Percentiles rank a stretch among this genome's conserved stretches.
Conservation (phyloP, 768 basidiomycete genomes). For the Boletus rufocinnamomeus region DNA sequence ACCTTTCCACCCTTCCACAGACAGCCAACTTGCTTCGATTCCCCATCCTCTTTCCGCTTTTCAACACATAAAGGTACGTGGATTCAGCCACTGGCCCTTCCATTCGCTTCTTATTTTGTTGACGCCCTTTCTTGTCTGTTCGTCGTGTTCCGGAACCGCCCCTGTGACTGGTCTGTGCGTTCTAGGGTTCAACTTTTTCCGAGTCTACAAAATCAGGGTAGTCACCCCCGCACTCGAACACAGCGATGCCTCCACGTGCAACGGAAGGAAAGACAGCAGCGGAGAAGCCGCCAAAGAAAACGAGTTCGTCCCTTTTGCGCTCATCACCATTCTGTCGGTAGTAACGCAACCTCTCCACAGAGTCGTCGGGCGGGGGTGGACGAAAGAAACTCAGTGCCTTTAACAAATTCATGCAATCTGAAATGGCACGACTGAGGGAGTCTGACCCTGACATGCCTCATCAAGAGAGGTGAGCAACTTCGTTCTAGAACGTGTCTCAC, state of each 20-base stretch:
- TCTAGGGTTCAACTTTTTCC: conserved; percentile 20
- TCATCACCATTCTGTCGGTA: conserved; percentile 15
- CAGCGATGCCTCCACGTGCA: conserved; percentile 46
- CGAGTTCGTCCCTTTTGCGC: conserved; percentile 41
- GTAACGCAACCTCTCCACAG: conserved; percentile 39
- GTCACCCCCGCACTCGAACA: conserved; percentile 12
- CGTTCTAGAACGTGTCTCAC: neutral
- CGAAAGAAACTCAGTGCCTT: conserved; percentile 69
- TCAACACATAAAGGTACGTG: conserved; percentile 17
- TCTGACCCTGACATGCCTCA: conserved; percentile 70
- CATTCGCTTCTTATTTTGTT: conserved; percentile 9
- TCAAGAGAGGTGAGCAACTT: conserved; percentile 59
- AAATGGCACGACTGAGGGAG: conserved; percentile 79
- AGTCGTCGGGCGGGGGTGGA: conserved; percentile 50
- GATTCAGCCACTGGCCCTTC: neutral
- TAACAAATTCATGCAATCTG: conserved; percentile 80
- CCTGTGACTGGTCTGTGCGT: conserved; percentile 36
- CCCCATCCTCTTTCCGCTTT: conserved; percentile 10
- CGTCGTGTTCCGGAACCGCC: conserved; percentile 21
- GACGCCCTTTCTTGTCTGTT: conserved; percentile 1
- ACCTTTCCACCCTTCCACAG: conserved; percentile 45
- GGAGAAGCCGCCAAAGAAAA: conserved; percentile 57
- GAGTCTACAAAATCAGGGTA: conserved; percentile 14
- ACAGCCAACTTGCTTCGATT: conserved; percentile 35
- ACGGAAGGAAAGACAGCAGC: conserved; percentile 39